phyloP scores from a whole-genome alignment of 2,329 filamentous ascomycete species.

The Tolypocladium tropicale region DNA sequence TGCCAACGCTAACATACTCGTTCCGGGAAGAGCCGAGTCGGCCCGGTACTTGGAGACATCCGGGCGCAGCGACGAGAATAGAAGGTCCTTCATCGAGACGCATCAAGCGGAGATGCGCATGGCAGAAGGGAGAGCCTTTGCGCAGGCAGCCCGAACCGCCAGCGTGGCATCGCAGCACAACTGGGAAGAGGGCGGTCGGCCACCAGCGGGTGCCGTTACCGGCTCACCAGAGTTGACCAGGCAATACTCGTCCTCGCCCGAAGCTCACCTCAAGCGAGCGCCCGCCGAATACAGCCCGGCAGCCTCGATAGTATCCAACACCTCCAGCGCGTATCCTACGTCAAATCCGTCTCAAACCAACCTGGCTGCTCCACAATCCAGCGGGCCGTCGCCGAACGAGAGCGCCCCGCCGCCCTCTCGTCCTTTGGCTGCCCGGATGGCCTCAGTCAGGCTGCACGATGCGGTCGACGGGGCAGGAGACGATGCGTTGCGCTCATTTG shows the following conservation, averaged over 20 bases:
- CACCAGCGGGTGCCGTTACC: conserved; percentile 6
- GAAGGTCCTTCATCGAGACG: conserved; percentile 47
- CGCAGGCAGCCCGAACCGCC: conserved; percentile 32
- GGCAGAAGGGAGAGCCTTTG: conserved; percentile 49
- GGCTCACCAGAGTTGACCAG: conserved; percentile 16
- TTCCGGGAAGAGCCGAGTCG: conserved; percentile 22
- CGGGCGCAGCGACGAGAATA: conserved; percentile 36
- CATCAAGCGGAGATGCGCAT: conserved; percentile 51
- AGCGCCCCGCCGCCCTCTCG: conserved; percentile 6
- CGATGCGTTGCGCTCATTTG: conserved; percentile 61
- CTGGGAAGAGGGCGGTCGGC: conserved; percentile 18
- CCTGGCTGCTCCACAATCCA: conserved; percentile 12
- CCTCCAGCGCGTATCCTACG: conserved; percentile 18
- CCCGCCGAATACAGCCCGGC: conserved; percentile 30
- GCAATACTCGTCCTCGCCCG: conserved; percentile 16
- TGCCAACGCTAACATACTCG: conserved; percentile 10
- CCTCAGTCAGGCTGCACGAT: conserved; percentile 31
- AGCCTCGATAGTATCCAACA: conserved; percentile 22
- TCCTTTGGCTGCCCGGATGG: conserved; percentile 18
- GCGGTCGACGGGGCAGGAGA: conserved; percentile 39
- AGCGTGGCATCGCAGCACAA: conserved; percentile 21
- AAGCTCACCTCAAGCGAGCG: conserved; percentile 12
- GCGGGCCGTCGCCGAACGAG: conserved; percentile 14
- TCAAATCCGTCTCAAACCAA: conserved; percentile 6
- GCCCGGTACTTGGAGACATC: conserved; percentile 33